Conservation (phyloP, 2,329 filamentous ascomycete species). For the Paecilomyces fulvus region DNA sequence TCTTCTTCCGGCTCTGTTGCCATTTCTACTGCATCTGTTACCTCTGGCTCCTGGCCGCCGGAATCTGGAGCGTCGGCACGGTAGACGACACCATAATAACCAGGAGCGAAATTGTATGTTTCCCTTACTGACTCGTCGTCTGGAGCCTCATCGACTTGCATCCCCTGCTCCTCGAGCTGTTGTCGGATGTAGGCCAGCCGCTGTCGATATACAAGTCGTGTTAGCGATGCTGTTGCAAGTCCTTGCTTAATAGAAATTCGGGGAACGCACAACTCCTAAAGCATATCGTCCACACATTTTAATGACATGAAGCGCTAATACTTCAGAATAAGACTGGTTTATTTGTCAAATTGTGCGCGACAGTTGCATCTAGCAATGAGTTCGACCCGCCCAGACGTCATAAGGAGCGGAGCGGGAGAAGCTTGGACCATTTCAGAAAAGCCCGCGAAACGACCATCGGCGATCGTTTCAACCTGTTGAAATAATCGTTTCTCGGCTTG, state of each 20-base stretch:
- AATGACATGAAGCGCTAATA: constrained; percentile 5
- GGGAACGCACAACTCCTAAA: constrained; percentile 47
- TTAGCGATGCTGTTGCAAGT: not conserved
- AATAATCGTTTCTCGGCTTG: not conserved
- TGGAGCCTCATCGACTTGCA: constrained; percentile 64
- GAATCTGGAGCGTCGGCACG: constrained; percentile 61
- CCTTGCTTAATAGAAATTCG: not conserved
- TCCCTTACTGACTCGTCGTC: constrained; percentile 63
- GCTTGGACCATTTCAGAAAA: constrained; percentile 15
- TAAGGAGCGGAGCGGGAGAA: constrained; percentile 15
- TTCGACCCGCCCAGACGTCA: constrained; percentile 13
- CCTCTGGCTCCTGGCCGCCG: constrained; percentile 23
- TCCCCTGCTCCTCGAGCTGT: constrained; percentile 63
- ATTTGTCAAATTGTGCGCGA: too few species aligned
- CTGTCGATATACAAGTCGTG: constrained; percentile 37
- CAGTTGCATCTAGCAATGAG: not conserved
- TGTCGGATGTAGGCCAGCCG: constrained; percentile 67
- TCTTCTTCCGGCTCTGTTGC: constrained; percentile 8
- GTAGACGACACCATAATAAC: constrained; percentile 77
- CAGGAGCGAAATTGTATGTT: constrained; percentile 88
- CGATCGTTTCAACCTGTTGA: not conserved
- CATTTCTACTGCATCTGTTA: constrained; percentile 9
- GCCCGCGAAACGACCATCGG: constrained; percentile 6
- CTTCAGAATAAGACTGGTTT: not conserved
- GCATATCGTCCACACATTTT: constrained; percentile 62